Percentiles rank a stretch among this genome's conserved stretches.
phyloP scores from a whole-genome alignment of 345 rosid genomes.

The Arabis hirsuta region DNA sequence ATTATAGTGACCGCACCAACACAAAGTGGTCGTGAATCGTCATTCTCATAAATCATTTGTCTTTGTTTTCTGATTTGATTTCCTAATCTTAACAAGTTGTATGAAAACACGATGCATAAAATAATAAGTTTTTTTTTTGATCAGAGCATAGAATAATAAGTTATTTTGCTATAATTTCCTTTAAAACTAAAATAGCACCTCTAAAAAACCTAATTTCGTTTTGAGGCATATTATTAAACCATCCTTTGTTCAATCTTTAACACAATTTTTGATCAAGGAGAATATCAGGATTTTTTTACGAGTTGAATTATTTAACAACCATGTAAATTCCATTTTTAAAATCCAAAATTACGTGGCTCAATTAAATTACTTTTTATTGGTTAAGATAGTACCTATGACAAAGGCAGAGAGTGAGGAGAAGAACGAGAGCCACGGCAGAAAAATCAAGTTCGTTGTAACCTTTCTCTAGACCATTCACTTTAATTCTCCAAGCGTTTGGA shows the following conservation, averaged over 20 bases:
- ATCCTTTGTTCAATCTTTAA: background rate
- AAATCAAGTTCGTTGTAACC: constrained; percentile 87
- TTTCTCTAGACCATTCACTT: constrained; percentile 57
- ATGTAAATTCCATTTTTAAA: too few relatives aligned
- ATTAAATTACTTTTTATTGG: background rate
- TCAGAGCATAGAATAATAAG: too few relatives aligned
- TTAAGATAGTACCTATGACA: constrained; percentile 66
- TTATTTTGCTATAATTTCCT: background rate
- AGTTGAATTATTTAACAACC: too few relatives aligned
- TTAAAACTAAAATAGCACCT: background rate
- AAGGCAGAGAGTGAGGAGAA: constrained; percentile 82
- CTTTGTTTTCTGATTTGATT: too few relatives aligned
- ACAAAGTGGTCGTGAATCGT: too few relatives aligned
- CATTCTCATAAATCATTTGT: too few relatives aligned
- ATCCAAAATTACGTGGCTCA: background rate
- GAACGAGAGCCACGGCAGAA: constrained; percentile 78
- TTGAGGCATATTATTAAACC: background rate
- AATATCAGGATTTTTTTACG: too few relatives aligned
- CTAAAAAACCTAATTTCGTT: background rate
- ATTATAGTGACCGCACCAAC: too few relatives aligned
- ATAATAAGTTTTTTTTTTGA: background rate
- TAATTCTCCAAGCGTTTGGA: constrained; percentile 70
- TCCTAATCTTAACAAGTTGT: too few relatives aligned
- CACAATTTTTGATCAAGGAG: too few relatives aligned
- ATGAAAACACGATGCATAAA: too few relatives aligned